Base-by-base conservation (phyloP, 2,329 filamentous ascomycete genomes). In the Fusarium zealandicum region DNA sequence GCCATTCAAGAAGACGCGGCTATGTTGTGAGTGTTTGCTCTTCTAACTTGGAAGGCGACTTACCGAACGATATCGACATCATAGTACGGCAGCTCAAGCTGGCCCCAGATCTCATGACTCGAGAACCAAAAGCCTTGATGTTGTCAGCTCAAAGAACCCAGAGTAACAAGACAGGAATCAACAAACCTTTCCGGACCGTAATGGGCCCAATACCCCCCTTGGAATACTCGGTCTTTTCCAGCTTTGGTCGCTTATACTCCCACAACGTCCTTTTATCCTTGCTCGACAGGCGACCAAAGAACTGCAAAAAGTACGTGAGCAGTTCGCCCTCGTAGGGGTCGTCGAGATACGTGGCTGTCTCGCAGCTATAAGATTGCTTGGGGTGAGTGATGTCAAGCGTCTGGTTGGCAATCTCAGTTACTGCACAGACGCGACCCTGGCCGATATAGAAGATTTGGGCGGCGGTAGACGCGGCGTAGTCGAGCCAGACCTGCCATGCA, bases 261-360 rank as follows among this genome's bases (percentile, higher is more conserved):
- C 75, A 78, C 0, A 78, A 60, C 6, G 67, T 58, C 6, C 72
- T 42, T 44, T 72, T 75, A 4, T 77, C 73, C 0, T 64, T 47
- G 13, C 65, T 56, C 2, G 69, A 65, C 17, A 78, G 20, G 5
- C 61, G 60, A 3, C 68, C 67, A 30, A 76, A 77, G 51, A 78
- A 73, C 35, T 77, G 69, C 9, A 78, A 59, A 49, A 74, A 77
- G 35, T 72, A 76, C 0, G 73, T 73, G 30, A 78, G 71, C 1
- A 78, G 68, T 54, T 78, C 76, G 36, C 76, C 76, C 51, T 78
- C 76, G 37, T 76, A 78, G 1, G 76, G 76, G 43, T 78, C 76
- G 36, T 78, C 71, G 3, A 78, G 66, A 14, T 67, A 65, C 1
- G 59, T 61, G 5, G 51, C 60, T 28, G 65, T 68, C 54, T 78